A percentile compares a stretch with the other conserved stretches of the same genome.
phyloP scores from a whole-genome alignment of 2,329 filamentous ascomycete genomes.

The Ascochyta fabae region DNA sequence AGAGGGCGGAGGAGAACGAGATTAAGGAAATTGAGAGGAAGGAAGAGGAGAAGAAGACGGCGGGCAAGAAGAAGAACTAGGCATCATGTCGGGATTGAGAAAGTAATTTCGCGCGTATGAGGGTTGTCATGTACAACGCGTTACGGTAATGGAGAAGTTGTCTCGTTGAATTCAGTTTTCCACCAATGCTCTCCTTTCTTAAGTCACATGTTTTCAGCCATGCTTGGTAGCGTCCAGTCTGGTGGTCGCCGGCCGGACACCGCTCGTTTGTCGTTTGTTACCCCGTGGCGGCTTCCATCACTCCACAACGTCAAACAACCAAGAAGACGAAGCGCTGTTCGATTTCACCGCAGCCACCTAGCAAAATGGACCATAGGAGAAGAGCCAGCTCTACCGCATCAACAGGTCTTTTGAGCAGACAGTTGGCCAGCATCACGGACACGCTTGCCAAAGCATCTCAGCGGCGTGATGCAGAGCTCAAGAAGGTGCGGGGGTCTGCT shows the following conservation, averaged over 20 bases:
- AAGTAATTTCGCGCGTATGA: background rate
- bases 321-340: background rate
- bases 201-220: background rate
- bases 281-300: slow-evolving; percentile 1
- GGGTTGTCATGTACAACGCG: background rate
- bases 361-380: slow-evolving; percentile 1
- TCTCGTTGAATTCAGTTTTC: background rate
- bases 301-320: background rate
- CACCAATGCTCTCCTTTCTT: background rate
- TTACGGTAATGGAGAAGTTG: background rate
- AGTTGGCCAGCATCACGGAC: slow-evolving; percentile 27
- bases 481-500: background rate
- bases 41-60: slow-evolving; percentile 40
- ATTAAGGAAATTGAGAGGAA: slow-evolving; percentile 66
- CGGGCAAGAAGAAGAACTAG: slow-evolving; percentile 45
- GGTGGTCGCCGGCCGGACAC: background rate
- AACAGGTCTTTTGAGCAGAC: slow-evolving; percentile 18
- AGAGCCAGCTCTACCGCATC: background rate
- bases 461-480: slow-evolving; percentile 20
- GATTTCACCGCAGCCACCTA: background rate
- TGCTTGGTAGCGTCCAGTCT: background rate
- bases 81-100: slow-evolving; percentile 10
- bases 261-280: slow-evolving; percentile 1
- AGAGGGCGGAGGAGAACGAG: slow-evolving; percentile 89
- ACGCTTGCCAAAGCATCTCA: slow-evolving; percentile 22